Evolutionary conservation across 108 stramenopile genomes (phyloP).

Genomic region (Hondaea fermentalgiana): DNA sequence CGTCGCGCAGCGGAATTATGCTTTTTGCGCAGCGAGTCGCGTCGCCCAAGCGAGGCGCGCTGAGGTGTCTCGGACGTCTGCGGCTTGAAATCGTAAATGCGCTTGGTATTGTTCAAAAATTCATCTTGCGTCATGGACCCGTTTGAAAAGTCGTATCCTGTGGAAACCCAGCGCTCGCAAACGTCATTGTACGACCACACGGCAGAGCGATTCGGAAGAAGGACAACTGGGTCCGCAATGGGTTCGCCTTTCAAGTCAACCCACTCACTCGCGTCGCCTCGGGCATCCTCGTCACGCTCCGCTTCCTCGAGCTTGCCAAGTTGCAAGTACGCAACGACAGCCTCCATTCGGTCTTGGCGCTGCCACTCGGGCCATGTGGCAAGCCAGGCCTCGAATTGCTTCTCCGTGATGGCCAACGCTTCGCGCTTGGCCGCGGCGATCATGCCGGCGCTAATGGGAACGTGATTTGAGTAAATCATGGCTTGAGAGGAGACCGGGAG

Average conservation of each 20-base stretch:
- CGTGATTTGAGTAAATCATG: not conserved
- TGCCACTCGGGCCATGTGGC: slow-evolving; percentile 11
- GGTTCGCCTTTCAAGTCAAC: not conserved
- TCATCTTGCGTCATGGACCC: not conserved
- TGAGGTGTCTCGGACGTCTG: not conserved
- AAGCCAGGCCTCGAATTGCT: not conserved
- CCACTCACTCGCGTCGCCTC: not conserved
- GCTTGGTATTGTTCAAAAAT: not conserved
- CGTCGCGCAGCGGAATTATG: no score
- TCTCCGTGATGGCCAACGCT: not conserved
- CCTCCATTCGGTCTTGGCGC: not conserved
- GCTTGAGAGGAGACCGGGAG: not conserved
- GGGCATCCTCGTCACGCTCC: not conserved
- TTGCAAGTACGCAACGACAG: not conserved
- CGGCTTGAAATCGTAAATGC: not conserved
- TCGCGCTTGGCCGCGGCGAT: not conserved
- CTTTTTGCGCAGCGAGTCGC: not conserved
- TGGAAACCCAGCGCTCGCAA: not conserved
- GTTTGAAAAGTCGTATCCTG: not conserved
- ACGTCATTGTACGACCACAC: slow-evolving; percentile 2
- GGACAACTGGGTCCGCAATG: not conserved
- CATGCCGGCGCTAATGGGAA: not conserved
- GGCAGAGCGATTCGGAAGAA: not conserved
- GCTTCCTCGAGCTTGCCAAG: not conserved
- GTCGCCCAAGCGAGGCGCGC: not conserved